Evolutionary conservation across 1,139 yeast genomes (phyloP).

Genomic region (Saccharomycopsis hybrid): DNA sequence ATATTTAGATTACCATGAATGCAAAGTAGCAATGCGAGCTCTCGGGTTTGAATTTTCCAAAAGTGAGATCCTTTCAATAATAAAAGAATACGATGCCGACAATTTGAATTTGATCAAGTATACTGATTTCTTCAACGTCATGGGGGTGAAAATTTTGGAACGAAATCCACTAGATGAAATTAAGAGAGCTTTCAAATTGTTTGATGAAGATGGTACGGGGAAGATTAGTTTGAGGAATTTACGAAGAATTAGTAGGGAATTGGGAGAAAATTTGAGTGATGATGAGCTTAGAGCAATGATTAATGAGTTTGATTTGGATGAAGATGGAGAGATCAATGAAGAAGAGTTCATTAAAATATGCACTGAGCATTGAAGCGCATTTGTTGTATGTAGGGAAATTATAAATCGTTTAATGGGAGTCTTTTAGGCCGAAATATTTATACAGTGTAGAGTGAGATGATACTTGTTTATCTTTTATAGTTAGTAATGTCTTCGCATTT

Average conservation of each 20-base stretch:
- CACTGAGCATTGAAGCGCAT: constrained; percentile 42
- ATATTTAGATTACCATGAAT: constrained; percentile 82
- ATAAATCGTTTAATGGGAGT: too few species aligned
- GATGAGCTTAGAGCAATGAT: constrained; percentile 96
- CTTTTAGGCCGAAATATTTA: too few species aligned
- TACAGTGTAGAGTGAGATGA: too few species aligned
- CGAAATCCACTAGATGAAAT: constrained; percentile 94
- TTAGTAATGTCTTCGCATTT: too few species aligned
- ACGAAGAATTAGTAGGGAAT: constrained; percentile 83
- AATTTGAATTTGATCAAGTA: constrained; percentile 68
- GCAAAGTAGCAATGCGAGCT: constrained; percentile 80
- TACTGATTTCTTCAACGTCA: constrained; percentile 65
- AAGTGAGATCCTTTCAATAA: constrained; percentile 71
- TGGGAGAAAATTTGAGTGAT: constrained; percentile 88
- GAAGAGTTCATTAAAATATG: constrained; percentile 91
- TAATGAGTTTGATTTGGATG: constrained; percentile 94
- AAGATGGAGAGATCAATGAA: constrained; percentile 91
- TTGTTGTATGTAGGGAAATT: not conserved
- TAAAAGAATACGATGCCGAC: constrained; percentile 76
- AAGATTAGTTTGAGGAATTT: constrained; percentile 76
- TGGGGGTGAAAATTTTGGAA: constrained; percentile 69
- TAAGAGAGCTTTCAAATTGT: constrained; percentile 79
- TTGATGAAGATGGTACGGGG: constrained; percentile 87
- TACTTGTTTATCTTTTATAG: too few species aligned
- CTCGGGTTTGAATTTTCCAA: constrained; percentile 85